These are phyloP conservation scores for Mycena sanguinolenta DNA, from an alignment of 768 basidiomycete species.

Conservation along the genomic window DNA sequence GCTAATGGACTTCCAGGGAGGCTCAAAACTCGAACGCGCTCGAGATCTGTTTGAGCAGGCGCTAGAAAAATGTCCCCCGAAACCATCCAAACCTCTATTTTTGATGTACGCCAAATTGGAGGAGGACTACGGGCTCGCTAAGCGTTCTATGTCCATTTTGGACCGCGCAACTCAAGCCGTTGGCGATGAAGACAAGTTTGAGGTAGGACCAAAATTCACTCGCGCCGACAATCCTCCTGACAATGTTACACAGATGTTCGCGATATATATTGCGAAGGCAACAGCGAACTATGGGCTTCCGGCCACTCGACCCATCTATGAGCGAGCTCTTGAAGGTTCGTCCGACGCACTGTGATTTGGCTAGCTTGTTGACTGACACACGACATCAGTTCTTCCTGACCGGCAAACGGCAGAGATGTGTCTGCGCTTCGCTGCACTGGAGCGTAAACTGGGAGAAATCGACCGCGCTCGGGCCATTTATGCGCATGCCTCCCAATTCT, in stretches of 20 bases:
- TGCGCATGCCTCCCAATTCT: conserved; percentile 98
- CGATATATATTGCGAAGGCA: conserved; percentile 97
- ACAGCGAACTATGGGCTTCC: conserved; percentile 96
- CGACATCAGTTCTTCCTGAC: conserved; percentile 79
- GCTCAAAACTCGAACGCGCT: conserved; percentile 94
- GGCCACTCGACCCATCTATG: conserved; percentile 96
- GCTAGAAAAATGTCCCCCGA: conserved; percentile 94
- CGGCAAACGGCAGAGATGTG: conserved; percentile 98
- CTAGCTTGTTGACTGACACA: not conserved
- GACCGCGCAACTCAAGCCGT: conserved; percentile 93
- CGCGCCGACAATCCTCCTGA: not conserved
- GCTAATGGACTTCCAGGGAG: conserved; percentile 67
- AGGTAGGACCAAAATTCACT: conserved; percentile 63
- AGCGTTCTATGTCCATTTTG: conserved; percentile 95
- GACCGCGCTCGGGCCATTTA: conserved; percentile 97
- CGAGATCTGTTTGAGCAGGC: conserved; percentile 98
- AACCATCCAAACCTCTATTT: conserved; percentile 94
- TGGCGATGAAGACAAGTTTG: conserved; percentile 92
- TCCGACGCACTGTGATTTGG: not conserved
- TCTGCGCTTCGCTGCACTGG: conserved; percentile 93
- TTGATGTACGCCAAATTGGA: conserved; percentile 97
- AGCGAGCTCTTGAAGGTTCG: conserved; percentile 87
- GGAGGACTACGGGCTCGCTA: conserved; percentile 95
- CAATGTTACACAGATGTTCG: conserved; percentile 79
- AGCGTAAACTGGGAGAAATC: conserved; percentile 98